phyloP scores from a whole-genome alignment of 441 rosid genomes.

The Monsonia emarginata region DNA sequence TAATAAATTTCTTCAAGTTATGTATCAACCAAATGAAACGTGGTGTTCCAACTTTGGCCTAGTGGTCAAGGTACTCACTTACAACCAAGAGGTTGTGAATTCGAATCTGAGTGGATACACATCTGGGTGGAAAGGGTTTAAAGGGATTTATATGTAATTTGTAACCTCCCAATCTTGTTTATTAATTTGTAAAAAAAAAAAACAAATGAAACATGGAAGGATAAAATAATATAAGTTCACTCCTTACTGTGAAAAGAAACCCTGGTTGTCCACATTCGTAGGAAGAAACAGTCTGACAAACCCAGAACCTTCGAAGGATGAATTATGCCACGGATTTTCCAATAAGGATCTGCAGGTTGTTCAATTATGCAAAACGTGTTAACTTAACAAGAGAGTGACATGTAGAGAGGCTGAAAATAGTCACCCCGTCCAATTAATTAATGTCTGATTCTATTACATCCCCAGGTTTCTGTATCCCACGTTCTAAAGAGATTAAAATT shows the following conservation, averaged over 20 bases:
- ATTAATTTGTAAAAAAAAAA: no score
- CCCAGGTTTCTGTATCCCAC: background rate
- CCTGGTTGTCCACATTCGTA: slow-evolving; percentile 72
- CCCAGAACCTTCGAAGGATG: slow-evolving; percentile 94
- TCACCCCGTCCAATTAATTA: background rate
- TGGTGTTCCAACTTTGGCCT: no score
- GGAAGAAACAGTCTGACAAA: slow-evolving; percentile 94
- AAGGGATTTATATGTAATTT: no score
- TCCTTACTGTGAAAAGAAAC: slow-evolving; percentile 81
- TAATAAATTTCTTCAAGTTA: slow-evolving; percentile 15
- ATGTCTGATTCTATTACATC: background rate
- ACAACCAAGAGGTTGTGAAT: no score
- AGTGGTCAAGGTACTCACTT: no score
- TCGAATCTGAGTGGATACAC: no score
- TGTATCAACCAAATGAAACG: slow-evolving; percentile 19
- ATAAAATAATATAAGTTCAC: slow-evolving; percentile 10
- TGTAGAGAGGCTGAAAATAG: background rate
- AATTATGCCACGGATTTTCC: slow-evolving; percentile 98
- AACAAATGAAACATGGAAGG: slow-evolving; percentile 18
- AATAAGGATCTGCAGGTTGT: slow-evolving; percentile 54
- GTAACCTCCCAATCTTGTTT: no score
- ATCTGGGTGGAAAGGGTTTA: no score
- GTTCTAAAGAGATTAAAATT: background rate
- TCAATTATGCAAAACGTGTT: slow-evolving; percentile 3
- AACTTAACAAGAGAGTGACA: slow-evolving; percentile 8